Base-by-base conservation (phyloP, 2,329 filamentous ascomycete species). In the Rosellinia necatrix region DNA sequence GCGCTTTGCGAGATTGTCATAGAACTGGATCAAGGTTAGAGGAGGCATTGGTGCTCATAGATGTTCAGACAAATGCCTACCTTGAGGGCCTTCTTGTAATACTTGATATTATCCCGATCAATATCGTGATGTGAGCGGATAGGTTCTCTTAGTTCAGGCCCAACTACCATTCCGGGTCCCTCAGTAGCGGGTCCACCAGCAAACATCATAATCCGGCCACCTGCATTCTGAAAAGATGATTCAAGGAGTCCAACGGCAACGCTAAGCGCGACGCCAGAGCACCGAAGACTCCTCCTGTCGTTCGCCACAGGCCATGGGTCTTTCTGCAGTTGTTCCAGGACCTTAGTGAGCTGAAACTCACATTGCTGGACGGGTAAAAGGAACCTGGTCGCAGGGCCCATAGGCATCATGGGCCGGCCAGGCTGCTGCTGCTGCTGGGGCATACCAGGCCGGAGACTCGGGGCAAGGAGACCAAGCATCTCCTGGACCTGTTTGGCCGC, bases 101-200 rank as follows among this genome's bases (percentile, higher is more conserved):
- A 97, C 75, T 99, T 99, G 78, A 96, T 96, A 72, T 97, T 97
- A 75, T 99, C 94, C 55, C 92, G 87, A 72, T 99, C 94, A 74
- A 99, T 99, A 69, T 99, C 94, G 75, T 99, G 94, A 76, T 99
- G 94, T 37, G 93, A 97, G 70, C 94, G 89, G 64, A 99, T 97
- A 8, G 96, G 92, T 73, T 99, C 94, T 72, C 93, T 89, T 63
- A 99, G 79, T 75, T 99, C 94, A 21, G 94, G 91, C 2, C 92
- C 92, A 71, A 99, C 94, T 27, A 99, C 94, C 84, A 96, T 92
- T 59, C 94, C 94, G 9, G 94, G 94, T 1, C 94, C 94, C 74
- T 99, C 94, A 0, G 94, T 99, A 35, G 92, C 92, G 49, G 94
- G 89, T 30, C 94, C 94, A 69, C 93, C 96, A 51, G 92, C 90